phyloP scores from a whole-genome alignment of 225 moss, liverwort and hornwort genomes.

The Bryoerythrophyllum caledonicum region DNA sequence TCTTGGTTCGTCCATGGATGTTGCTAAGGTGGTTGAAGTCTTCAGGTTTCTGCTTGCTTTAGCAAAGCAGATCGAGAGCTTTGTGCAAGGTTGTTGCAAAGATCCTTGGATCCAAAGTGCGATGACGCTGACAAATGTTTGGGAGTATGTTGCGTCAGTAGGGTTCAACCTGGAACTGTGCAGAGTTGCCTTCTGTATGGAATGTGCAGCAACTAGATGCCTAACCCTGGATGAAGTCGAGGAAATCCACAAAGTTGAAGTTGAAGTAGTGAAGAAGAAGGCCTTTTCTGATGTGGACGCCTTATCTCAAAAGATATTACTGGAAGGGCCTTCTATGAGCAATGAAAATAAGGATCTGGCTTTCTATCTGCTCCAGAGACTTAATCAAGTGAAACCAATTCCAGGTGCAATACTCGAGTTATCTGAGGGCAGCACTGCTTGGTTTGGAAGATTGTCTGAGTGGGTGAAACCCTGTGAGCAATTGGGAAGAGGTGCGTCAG shows the following conservation, averaged over 20 bases:
- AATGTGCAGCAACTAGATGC: neutral
- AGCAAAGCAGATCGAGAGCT: neutral
- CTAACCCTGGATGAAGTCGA: neutral
- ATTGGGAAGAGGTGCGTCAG: neutral
- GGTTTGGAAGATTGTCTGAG: neutral
- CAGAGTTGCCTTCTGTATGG: neutral
- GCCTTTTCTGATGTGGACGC: neutral
- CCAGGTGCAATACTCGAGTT: neutral
- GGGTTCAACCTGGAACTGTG: constrained; percentile 6
- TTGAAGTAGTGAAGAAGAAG: neutral
- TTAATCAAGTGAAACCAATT: neutral
- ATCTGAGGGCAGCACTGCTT: neutral
- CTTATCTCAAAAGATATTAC: neutral
- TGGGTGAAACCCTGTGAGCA: neutral
- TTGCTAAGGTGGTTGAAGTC: neutral
- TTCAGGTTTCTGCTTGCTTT: neutral
- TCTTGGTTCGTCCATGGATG: neutral
- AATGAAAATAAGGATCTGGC: neutral
- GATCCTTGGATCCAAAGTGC: neutral
- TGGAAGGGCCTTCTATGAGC: neutral
- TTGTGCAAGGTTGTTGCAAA: neutral
- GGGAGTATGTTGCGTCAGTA: neutral
- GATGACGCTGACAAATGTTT: neutral
- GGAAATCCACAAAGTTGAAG: neutral
- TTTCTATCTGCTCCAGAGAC: neutral